A percentile compares a stretch with the other conserved stretches of the same genome.
These are phyloP conservation scores for Ophiostoma quercus DNA, from an alignment of 2,329 filamentous ascomycete species.

Conservation along the genomic window DNA sequence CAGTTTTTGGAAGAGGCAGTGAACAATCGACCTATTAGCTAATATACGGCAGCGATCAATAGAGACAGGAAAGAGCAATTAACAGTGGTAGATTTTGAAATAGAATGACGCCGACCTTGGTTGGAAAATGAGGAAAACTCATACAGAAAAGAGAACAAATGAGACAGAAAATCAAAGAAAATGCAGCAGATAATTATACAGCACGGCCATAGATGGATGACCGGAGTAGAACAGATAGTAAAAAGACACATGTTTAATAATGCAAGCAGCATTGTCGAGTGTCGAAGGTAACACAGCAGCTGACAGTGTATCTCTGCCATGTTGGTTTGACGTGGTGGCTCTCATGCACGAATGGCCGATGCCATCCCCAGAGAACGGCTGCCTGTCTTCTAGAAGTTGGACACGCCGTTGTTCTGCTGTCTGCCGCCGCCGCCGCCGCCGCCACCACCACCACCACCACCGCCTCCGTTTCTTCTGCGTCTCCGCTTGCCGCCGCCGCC, in stretches of 20 bases:
- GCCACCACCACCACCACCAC: background rate
- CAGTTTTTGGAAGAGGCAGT: background rate
- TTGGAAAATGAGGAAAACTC: background rate
- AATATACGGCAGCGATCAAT: background rate
- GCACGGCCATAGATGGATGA: background rate
- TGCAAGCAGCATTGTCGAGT: too few species aligned
- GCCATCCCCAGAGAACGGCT: background rate
- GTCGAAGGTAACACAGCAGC: background rate
- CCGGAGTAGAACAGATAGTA: background rate
- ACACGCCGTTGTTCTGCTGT: background rate
- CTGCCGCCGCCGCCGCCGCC: background rate
- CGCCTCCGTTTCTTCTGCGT: slow-evolving; percentile 11
- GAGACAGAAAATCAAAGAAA: background rate
- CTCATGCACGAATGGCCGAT: background rate
- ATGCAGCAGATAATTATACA: background rate
- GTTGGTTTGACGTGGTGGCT: background rate
- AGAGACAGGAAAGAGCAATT: background rate
- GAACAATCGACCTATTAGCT: background rate
- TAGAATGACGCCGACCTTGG: background rate
- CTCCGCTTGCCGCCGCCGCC: slow-evolving; percentile 12
- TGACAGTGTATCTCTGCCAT: background rate
- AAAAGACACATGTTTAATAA: background rate
- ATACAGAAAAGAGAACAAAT: background rate
- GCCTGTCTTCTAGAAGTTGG: background rate
- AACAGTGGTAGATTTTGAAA: background rate